Percentiles rank a stretch among this genome's conserved stretches.
Evolutionary conservation across 768 basidiomycete species (phyloP).

Genomic region (Xerocomellus dryophilus): DNA sequence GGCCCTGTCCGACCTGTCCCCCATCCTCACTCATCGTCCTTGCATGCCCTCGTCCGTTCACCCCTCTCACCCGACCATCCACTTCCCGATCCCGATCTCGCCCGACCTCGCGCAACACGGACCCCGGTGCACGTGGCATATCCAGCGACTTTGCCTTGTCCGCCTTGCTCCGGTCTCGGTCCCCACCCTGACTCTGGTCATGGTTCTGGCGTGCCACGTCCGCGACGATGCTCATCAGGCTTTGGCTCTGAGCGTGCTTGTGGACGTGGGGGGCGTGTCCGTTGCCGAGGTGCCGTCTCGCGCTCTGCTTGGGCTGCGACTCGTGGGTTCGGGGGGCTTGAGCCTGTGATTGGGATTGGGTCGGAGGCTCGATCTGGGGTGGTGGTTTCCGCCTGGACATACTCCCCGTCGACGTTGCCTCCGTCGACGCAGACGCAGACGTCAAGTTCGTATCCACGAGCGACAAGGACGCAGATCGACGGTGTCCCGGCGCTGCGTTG

Average conservation of each 20-base stretch:
- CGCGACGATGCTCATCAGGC: slow-evolving; percentile 70
- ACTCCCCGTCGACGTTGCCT: neutral
- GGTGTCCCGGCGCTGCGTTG: neutral
- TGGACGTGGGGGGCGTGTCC: slow-evolving; percentile 9
- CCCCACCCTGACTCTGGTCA: slow-evolving; percentile 29
- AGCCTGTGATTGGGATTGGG: neutral
- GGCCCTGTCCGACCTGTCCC: neutral
- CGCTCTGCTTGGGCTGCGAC: slow-evolving; percentile 5
- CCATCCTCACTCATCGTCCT: neutral
- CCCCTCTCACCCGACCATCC: neutral
- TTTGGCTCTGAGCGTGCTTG: slow-evolving; percentile 25
- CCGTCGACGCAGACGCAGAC: neutral
- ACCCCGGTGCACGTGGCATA: slow-evolving; percentile 20
- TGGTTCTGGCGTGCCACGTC: slow-evolving; percentile 46
- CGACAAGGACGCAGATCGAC: slow-evolving; percentile 19
- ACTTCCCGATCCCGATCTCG: neutral
- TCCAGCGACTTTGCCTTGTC: slow-evolving; percentile 23
- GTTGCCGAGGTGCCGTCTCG: slow-evolving; percentile 7
- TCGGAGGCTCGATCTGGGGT: neutral
- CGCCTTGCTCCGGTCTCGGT: neutral
- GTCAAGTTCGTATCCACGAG: neutral
- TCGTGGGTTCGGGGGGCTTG: neutral
- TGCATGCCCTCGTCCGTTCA: neutral
- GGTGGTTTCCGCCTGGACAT: slow-evolving; percentile 14
- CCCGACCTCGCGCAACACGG: slow-evolving; percentile 1